These are phyloP conservation scores for Narthecium ossifragum DNA, from an alignment of 106 monocot genomes.

Conservation along the genomic window DNA sequence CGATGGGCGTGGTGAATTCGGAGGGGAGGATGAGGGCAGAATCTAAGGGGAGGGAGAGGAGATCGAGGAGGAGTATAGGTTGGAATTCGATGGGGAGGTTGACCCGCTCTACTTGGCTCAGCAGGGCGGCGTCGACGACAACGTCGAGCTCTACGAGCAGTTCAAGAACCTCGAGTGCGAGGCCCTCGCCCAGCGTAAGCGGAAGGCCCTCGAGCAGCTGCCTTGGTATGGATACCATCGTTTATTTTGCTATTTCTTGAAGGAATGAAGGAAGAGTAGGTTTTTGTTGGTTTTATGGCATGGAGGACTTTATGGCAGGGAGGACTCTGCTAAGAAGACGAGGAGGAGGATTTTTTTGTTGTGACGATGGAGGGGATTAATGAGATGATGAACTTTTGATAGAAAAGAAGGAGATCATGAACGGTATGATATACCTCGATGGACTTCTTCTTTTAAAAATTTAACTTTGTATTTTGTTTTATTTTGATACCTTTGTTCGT, in stretches of 20 bases:
- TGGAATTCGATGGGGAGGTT: conserved; percentile 1
- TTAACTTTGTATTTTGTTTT: background rate
- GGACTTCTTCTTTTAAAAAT: background rate
- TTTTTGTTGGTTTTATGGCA: background rate
- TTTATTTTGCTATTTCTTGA: background rate
- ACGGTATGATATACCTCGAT: conserved; percentile 20
- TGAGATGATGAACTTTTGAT: conserved; percentile 69
- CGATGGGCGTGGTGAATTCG: background rate
- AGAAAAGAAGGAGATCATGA: conserved; percentile 41
- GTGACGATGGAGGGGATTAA: conserved; percentile 74
- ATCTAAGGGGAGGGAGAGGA: too few species aligned
- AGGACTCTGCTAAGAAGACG: conserved; percentile 33
- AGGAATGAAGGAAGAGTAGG: background rate
- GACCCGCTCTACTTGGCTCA: conserved; percentile 2
- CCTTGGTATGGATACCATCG: background rate
- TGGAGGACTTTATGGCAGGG: conserved; percentile 4
- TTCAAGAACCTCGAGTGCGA: conserved; percentile 65
- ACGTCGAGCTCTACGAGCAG: conserved; percentile 42
- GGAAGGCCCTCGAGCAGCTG: conserved; percentile 39
- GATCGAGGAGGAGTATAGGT: too few species aligned
- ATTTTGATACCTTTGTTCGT: background rate
- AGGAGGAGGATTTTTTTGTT: conserved; percentile 52
- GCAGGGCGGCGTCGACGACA: background rate
- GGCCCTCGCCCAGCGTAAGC: conserved; percentile 67
- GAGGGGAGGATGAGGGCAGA: too few species aligned